These are phyloP conservation scores for Pythium scleroteichum DNA, from an alignment of 352 stramenopile genomes.

Conservation along the genomic window DNA sequence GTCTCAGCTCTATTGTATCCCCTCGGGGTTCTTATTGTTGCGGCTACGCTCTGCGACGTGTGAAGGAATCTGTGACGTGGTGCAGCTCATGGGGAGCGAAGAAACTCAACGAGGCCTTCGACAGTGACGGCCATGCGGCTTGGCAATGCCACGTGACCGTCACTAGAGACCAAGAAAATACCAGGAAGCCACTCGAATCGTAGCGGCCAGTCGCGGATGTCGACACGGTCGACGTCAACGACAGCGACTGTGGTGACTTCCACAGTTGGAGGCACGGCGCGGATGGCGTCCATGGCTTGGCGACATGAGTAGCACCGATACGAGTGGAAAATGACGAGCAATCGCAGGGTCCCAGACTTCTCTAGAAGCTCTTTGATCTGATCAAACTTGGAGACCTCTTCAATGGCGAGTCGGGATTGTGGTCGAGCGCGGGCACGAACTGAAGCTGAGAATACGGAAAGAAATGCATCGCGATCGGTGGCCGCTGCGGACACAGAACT, in stretches of 20 bases:
- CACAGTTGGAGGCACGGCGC: background rate
- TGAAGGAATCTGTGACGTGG: constrained; percentile 7
- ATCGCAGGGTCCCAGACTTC: background rate
- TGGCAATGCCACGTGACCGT: constrained; percentile 1
- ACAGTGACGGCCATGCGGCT: constrained; percentile 11
- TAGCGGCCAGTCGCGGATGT: constrained; percentile 20
- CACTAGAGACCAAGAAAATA: constrained; percentile 16
- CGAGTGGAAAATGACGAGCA: constrained; percentile 25
- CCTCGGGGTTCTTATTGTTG: constrained; percentile 6
- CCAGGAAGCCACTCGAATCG: constrained; percentile 20
- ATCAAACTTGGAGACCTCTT: background rate
- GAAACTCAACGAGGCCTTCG: constrained; percentile 10
- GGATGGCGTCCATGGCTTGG: constrained; percentile 18
- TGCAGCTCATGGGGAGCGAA: background rate
- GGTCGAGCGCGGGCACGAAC: background rate
- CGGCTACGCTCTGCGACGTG: constrained; percentile 11
- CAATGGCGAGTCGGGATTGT: too few relatives aligned
- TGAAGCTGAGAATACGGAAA: constrained; percentile 6
- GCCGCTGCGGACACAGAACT: background rate
- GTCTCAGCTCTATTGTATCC: constrained; percentile 8
- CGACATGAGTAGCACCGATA: constrained; percentile 17
- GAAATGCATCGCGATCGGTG: background rate
- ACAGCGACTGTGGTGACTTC: constrained; percentile 2
- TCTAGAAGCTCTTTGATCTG: constrained; percentile 4
- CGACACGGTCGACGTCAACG: constrained; percentile 21